A percentile compares a stretch with the other conserved stretches of the same genome.
Conservation (phyloP, 495 filamentous ascomycete genomes). For the Podospora pseudoanserina region DNA sequence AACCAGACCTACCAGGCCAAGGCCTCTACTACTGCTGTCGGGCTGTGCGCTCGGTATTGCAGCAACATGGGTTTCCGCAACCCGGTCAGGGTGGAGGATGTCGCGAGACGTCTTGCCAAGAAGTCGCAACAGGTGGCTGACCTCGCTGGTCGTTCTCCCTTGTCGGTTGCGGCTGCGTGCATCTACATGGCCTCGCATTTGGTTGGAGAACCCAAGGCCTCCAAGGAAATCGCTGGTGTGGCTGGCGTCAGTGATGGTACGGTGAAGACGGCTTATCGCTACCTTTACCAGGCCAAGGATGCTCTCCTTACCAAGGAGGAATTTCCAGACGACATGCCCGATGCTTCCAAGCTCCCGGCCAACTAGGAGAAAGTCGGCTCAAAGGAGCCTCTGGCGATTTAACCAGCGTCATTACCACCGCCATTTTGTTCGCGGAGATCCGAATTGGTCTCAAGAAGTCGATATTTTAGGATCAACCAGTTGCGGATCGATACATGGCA, state of each 20-base stretch:
- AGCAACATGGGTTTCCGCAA: constrained; percentile 66
- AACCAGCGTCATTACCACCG: neutral
- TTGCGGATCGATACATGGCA: neutral
- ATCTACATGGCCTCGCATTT: constrained; percentile 92
- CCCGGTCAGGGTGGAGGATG: constrained; percentile 60
- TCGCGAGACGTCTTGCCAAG: constrained; percentile 70
- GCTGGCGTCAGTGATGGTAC: constrained; percentile 92
- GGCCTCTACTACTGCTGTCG: constrained; percentile 73
- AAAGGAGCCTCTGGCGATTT: neutral
- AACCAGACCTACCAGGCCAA: constrained; percentile 66
- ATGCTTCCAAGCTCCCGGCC: constrained; percentile 62
- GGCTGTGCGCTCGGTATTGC: constrained; percentile 86
- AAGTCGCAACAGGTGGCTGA: constrained; percentile 67
- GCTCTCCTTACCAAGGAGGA: constrained; percentile 70
- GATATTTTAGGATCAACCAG: neutral
- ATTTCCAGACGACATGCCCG: constrained; percentile 63
- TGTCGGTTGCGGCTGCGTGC: constrained; percentile 89
- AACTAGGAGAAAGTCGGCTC: constrained; percentile 19
- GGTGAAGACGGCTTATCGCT: constrained; percentile 90
- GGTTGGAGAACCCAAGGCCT: constrained; percentile 68
- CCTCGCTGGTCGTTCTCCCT: constrained; percentile 86
- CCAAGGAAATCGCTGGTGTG: constrained; percentile 78
- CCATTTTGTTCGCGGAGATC: neutral
- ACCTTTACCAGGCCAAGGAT: constrained; percentile 69
- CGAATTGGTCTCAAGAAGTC: neutral